phyloP scores from a whole-genome alignment of 495 filamentous ascomycete species.

The Daldinia childiae region DNA sequence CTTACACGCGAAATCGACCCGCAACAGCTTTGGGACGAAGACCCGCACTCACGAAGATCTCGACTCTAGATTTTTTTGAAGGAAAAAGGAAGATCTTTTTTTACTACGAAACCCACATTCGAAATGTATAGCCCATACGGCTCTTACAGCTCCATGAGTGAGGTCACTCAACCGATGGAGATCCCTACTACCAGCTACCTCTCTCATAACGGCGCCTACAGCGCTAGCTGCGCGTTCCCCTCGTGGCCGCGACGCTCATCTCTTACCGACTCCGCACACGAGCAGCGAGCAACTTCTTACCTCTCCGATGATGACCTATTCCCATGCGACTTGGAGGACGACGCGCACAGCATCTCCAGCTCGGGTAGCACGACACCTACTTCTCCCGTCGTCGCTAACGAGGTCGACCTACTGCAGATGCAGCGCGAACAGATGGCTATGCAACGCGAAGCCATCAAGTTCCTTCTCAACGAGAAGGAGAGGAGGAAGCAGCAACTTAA shows the following conservation, averaged over 20 bases:
- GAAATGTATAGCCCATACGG: constrained; percentile 59
- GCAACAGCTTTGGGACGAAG: constrained; percentile 9
- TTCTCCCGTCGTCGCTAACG: constrained; percentile 45
- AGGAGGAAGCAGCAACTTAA: constrained; percentile 44
- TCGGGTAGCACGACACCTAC: constrained; percentile 55
- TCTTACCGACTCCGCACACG: constrained; percentile 49
- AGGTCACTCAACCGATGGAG: constrained; percentile 61
- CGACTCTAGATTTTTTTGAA: constrained; percentile 3
- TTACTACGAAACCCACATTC: constrained; percentile 16
- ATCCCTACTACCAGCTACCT: constrained; percentile 58
- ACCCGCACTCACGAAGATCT: constrained; percentile 12
- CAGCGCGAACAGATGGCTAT: constrained; percentile 56
- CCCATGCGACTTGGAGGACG: constrained; percentile 53
- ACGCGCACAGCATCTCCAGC: constrained; percentile 57
- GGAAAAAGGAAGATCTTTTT: neutral
- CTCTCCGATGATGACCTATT: constrained; percentile 62
- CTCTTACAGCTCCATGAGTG: constrained; percentile 54
- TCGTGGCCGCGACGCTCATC: constrained; percentile 60
- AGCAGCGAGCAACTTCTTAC: constrained; percentile 57
- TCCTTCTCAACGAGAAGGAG: constrained; percentile 60
- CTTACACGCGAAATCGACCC: constrained; percentile 1
- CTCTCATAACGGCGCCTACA: constrained; percentile 46
- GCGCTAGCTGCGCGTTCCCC: constrained; percentile 59
- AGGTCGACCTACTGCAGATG: constrained; percentile 54
- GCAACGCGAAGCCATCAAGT: constrained; percentile 57